phyloP scores from a whole-genome alignment of 2,329 filamentous ascomycete genomes.

The Lomentospora prolificans region DNA sequence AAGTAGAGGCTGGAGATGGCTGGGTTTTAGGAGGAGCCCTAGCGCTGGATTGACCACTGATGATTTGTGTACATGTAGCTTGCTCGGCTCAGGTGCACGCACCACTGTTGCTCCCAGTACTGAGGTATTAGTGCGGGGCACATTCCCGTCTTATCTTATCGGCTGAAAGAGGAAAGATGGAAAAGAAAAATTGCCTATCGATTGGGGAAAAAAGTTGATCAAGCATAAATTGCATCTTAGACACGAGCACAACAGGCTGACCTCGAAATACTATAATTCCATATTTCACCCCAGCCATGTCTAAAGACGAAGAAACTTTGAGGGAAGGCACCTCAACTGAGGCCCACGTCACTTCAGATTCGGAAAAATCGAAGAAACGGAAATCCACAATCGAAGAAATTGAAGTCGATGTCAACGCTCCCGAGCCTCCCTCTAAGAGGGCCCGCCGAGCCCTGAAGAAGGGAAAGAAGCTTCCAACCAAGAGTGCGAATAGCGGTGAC shows the following conservation, averaged over 20 bases:
- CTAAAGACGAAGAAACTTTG: background rate
- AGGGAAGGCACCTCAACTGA: background rate
- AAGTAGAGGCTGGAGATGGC: too few species aligned
- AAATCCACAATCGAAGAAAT: constrained; percentile 64
- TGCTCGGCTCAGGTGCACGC: too few species aligned
- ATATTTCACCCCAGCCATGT: background rate
- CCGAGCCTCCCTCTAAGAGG: constrained; percentile 92
- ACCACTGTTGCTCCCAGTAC: too few species aligned
- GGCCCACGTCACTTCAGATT: background rate
- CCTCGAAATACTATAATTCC: background rate
- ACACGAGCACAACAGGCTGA: too few species aligned
- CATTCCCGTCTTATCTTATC: constrained; percentile 12
- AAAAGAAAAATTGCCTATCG: constrained; percentile 4
- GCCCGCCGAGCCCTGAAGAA: constrained; percentile 86
- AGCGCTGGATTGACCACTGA: too few species aligned
- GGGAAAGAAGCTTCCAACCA: constrained; percentile 48
- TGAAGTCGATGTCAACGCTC: constrained; percentile 80
- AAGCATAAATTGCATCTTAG: too few species aligned
- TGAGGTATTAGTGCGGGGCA: background rate
- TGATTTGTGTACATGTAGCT: too few species aligned
- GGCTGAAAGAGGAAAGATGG: background rate
- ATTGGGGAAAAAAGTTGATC: background rate
- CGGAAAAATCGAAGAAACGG: constrained; percentile 50
- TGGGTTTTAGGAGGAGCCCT: too few species aligned
- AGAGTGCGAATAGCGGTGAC: constrained; percentile 25